phyloP scores from a whole-genome alignment of 2,329 filamentous ascomycete genomes.

The Rhynchosporium agropyri region DNA sequence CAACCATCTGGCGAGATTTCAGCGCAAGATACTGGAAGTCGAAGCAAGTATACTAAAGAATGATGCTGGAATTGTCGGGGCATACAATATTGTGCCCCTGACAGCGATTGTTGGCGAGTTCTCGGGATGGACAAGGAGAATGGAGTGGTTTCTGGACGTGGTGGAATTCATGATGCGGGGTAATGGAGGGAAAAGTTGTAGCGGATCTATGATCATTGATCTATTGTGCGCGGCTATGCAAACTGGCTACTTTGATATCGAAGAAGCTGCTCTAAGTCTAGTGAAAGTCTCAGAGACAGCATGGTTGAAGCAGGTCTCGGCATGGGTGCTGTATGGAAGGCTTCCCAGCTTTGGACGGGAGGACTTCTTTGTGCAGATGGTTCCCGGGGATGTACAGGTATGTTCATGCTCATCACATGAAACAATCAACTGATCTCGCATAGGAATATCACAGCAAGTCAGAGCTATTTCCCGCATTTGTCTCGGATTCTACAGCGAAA shows the following conservation, averaged over 20 bases:
- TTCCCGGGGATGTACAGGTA: slow-evolving; percentile 45
- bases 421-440: slow-evolving; percentile 23
- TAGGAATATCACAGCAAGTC: slow-evolving; percentile 62
- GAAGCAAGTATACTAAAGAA: slow-evolving; percentile 76
- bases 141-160: slow-evolving; percentile 84
- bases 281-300: slow-evolving; percentile 80
- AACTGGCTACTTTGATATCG: slow-evolving; percentile 87
- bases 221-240: slow-evolving; percentile 73
- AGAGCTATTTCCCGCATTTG: slow-evolving; percentile 75
- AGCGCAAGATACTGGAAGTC: slow-evolving; percentile 80
- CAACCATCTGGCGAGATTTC: slow-evolving; percentile 77
- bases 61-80: slow-evolving; percentile 81
- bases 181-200: slow-evolving; percentile 49
- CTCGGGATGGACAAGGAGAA: slow-evolving; percentile 77
- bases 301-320: slow-evolving; percentile 88
- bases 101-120: slow-evolving; percentile 85
- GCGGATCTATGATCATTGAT: slow-evolving; percentile 76
- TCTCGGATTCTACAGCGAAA: slow-evolving; percentile 70
- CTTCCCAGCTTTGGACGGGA: slow-evolving; percentile 73
- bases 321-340: slow-evolving; percentile 88
- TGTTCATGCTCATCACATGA: slow-evolving; percentile 19
- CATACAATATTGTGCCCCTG: slow-evolving; percentile 89
- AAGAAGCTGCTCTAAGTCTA: slow-evolving; percentile 72
- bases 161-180: slow-evolving; percentile 65
- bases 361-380: slow-evolving; percentile 80